Evolutionary conservation across 768 basidiomycete genomes (phyloP), one percentile per base, ranked within the genome.

Genomic region (Boletus vinaceobasis): DNA sequence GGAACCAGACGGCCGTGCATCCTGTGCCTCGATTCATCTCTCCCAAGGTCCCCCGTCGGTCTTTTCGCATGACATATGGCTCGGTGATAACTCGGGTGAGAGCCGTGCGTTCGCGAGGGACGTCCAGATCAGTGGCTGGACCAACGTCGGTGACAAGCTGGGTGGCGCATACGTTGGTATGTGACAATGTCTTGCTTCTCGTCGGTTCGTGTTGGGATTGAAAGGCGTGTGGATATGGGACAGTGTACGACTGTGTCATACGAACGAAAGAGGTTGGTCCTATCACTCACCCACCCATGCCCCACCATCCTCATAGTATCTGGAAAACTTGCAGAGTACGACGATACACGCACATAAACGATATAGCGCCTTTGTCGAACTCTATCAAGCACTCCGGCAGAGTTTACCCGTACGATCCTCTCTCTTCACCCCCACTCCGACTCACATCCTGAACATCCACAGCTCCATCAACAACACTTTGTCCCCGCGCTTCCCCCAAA

Each of bases 231-330:
- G 3, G 27, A 21, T 21, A 10, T 19, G 5, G 29, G 36, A 10
- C 51, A 79, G 87, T 87, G 10, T 89, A 87, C 62, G 86, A 88
- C 57, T 86, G 84, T 60, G 83, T 77, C 8, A 83, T 90, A 49
- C 79, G 74, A 27, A 88, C 86, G 0, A 84, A 82, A 67, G 85
- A 86, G 74, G 76, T 74, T 31, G 1, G 69, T 56, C 40, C 39
- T 29, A 21, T 15, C 21, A 4, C 26, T 2, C 39, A 9, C 43
- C 9, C 10, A 43, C 4, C 23, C 32, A 21, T 19, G 6, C 27
- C 7, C 19, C 9, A 8, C 14, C 5, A 7, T 23, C 21, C 21
- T 47, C 31, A 17, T 15, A 2, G 17, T 19, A 13, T 11, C 26
- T 21, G 19, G 21, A 0, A n/a, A 13, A 5, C 19, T 38, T 43